These are phyloP conservation scores for Plasmodium billcollinsi DNA, from an alignment of 169 alveolate genomes.

Conservation along the genomic window DNA sequence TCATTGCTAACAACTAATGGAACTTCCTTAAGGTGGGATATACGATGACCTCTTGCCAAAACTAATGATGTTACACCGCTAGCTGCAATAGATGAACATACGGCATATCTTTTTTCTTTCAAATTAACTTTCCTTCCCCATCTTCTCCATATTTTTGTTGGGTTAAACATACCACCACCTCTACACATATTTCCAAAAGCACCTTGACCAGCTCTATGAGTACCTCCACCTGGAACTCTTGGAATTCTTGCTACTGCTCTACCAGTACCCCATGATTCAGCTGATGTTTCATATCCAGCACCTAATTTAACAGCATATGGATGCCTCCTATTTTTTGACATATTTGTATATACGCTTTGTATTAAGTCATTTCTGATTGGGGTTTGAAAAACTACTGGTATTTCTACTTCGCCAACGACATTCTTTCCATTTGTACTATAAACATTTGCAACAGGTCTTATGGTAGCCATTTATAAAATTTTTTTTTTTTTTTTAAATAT, in stretches of 20 bases:
- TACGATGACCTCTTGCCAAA: constrained; percentile 99
- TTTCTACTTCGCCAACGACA: constrained; percentile 81
- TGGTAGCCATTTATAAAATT: constrained; percentile 65
- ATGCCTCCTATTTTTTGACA: constrained; percentile 97
- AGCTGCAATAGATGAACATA: constrained; percentile 98
- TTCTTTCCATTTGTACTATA: constrained; percentile 77
- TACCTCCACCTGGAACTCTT: constrained; percentile 99
- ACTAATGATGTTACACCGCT: constrained; percentile 97
- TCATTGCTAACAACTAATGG: constrained; percentile 96
- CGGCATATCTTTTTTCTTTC: constrained; percentile 98
- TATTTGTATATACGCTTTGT: constrained; percentile 93
- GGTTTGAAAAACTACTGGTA: constrained; percentile 96
- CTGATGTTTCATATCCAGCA: constrained; percentile 96
- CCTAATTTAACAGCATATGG: constrained; percentile 94
- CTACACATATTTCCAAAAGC: constrained; percentile 99
- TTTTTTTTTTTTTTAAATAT: background rate
- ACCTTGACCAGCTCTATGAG: constrained; percentile 98
- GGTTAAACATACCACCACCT: constrained; percentile 99
- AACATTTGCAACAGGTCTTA: constrained; percentile 85
- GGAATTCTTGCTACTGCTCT: constrained; percentile 99
- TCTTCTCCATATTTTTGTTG: constrained; percentile 97
- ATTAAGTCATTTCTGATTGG: constrained; percentile 99
- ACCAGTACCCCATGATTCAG: constrained; percentile 99
- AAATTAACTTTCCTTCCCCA: constrained; percentile 98
- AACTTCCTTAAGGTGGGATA: constrained; percentile 94